Conservation (phyloP, 352 stramenopile species). For the Phytophthora pseudosyringae region DNA sequence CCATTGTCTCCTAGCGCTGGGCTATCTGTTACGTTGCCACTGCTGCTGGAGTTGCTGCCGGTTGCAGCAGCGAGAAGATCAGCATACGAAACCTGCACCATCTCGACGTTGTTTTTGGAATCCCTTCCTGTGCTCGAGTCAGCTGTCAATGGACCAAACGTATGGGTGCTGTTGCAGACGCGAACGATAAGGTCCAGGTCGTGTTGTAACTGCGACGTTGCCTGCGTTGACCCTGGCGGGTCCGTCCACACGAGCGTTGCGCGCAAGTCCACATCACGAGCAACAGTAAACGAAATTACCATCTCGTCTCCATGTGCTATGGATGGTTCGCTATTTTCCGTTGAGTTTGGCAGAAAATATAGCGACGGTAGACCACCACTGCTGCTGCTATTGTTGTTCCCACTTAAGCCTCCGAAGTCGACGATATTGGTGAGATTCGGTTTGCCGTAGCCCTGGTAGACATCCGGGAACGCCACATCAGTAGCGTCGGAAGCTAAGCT, state of each 20-base stretch:
- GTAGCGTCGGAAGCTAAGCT: conserved; percentile 36
- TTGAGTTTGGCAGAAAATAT: conserved; percentile 83
- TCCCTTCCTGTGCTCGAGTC: conserved; percentile 59
- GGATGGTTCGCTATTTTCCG: conserved; percentile 58
- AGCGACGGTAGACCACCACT: conserved; percentile 36
- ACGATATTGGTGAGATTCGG: conserved; percentile 84
- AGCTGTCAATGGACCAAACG: conserved; percentile 69
- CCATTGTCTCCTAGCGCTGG: conserved; percentile 44
- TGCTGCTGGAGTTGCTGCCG: conserved; percentile 27
- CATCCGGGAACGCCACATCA: conserved; percentile 60
- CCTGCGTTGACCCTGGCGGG: conserved; percentile 66
- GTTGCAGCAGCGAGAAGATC: conserved; percentile 56
- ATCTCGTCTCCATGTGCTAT: conserved; percentile 64
- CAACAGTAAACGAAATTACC: conserved; percentile 75
- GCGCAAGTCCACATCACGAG: conserved; percentile 63
- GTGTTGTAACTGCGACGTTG: conserved; percentile 74
- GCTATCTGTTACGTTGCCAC: conserved; percentile 29
- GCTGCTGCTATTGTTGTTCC: conserved; percentile 23
- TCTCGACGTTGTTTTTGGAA: conserved; percentile 86
- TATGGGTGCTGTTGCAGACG: conserved; percentile 59
- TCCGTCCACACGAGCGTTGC: conserved; percentile 86
- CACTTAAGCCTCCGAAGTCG: conserved; percentile 43
- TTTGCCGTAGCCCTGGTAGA: conserved; percentile 85
- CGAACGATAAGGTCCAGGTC: conserved; percentile 77
- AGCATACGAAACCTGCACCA: conserved; percentile 79